Percentiles rank a stretch among this genome's conserved stretches.
Evolutionary conservation across 371 early-diverging fungal genomes (phyloP).

Genomic region (Coemansia sp.): DNA sequence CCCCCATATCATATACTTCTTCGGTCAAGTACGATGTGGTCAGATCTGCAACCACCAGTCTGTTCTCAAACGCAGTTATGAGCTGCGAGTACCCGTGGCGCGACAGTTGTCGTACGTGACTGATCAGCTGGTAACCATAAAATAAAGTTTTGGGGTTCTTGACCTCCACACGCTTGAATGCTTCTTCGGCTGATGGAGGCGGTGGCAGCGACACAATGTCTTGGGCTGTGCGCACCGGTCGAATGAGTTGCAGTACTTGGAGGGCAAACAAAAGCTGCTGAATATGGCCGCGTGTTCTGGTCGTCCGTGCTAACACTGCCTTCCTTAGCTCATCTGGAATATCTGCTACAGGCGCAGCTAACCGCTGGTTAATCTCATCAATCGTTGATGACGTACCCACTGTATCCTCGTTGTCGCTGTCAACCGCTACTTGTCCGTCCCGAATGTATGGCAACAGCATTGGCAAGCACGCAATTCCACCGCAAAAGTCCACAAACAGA

Average conservation of each 20-base stretch:
- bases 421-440: conserved; percentile 9
- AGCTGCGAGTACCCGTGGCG: conserved; percentile 11
- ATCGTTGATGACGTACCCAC: background rate
- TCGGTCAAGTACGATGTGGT: conserved; percentile 20
- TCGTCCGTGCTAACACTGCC: background rate
- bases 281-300: conserved; percentile 13
- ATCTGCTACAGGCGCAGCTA: conserved; percentile 23
- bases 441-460: conserved; percentile 19
- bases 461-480: conserved; percentile 12
- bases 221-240: conserved; percentile 13
- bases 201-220: conserved; percentile 14
- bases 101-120: conserved; percentile 27
- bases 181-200: conserved; percentile 27
- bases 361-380: conserved; percentile 20
- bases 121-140: conserved; percentile 34
- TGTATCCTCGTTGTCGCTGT: background rate
- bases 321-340: conserved; percentile 14
- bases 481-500: conserved; percentile 19
- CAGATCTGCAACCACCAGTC: conserved; percentile 5
- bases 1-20: conserved; percentile 18
- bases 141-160: background rate
- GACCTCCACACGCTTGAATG: background rate
- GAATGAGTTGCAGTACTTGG: conserved; percentile 34
- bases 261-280: conserved; percentile 16
- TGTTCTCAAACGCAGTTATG: background rate